Conservation (phyloP, 1,284 basidiomycete genomes). For the Gomphus bonarii region DNA sequence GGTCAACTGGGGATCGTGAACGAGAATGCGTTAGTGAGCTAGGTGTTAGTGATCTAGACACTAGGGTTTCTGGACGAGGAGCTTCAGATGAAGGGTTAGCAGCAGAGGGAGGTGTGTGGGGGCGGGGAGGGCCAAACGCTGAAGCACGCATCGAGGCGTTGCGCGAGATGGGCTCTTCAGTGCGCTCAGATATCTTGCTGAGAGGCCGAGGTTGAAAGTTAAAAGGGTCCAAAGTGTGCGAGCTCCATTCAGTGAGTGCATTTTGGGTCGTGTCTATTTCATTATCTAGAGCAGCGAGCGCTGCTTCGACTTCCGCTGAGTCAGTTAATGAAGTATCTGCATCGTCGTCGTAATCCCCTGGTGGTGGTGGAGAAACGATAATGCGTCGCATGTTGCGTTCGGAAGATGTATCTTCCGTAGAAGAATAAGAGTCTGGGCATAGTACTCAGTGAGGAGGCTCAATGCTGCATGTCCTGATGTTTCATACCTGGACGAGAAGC, state of each 20-base stretch:
- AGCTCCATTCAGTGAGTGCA: constrained; percentile 43
- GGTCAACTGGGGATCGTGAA: constrained; percentile 1
- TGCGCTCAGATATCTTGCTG: constrained; percentile 31
- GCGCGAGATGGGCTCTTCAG: constrained; percentile 26
- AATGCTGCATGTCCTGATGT: not conserved
- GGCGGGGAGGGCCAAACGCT: constrained; percentile 27
- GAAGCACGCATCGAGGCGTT: constrained; percentile 28
- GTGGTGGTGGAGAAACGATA: constrained; percentile 28
- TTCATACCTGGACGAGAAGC: constrained; percentile 7
- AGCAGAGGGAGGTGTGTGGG: constrained; percentile 7
- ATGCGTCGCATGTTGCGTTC: constrained; percentile 30
- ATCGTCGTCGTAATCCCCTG: constrained; percentile 24
- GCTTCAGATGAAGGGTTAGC: not conserved
- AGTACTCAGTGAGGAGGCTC: no score
- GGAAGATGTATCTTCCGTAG: constrained; percentile 24
- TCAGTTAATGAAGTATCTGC: constrained; percentile 38
- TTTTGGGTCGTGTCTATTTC: constrained; percentile 54
- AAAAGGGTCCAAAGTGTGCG: constrained; percentile 15
- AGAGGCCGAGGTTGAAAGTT: constrained; percentile 19
- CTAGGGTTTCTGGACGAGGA: constrained; percentile 2
- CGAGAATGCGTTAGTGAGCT: not conserved
- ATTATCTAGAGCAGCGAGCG: constrained; percentile 51
- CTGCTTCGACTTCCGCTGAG: constrained; percentile 52
- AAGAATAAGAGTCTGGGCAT: constrained; percentile 6
- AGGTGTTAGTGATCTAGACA: constrained; percentile 8